Base-by-base conservation (phyloP, 768 basidiomycete species). In the Termitomyces sp. region DNA sequence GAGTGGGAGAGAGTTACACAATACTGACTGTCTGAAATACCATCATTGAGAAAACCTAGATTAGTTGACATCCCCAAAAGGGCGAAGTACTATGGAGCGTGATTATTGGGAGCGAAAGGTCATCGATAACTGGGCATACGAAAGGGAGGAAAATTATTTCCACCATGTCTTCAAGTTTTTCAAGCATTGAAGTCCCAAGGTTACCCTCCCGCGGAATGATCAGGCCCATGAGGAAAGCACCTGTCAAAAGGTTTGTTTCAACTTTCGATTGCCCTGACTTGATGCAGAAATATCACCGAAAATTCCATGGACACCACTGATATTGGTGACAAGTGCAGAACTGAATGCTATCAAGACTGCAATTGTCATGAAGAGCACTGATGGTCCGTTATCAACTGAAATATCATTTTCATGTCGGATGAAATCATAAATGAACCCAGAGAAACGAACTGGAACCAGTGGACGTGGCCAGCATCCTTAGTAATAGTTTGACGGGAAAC, bases 161-260 rank as follows among this genome's bases (percentile, higher is more conserved):
- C 3, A 96, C 91, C 83, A 96, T 87, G 74, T 98, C 96, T 74
- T 98, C 97, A 15, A 98, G 77, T 69, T 96, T 98, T 67, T 96
- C 92, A 0, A 91, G 92, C 20, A 98, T 76, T 0, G 87, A 79
- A 53, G 94, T 92, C 0, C 89, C 86, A 40, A 99, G 86, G 2
- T 89, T 89, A 3, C 92, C 92, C 67, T 95, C 89, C 31, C 93
- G 86, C 3, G 97, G 96, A 9, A 98, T 86, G 59, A 89, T 83
- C 48, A 91, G 69, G 1, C 90, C 95, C 2, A 85, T 84, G 11
- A 96, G 70, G 79, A 97, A 96, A 0, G 92, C 93, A 55, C 87
- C 87, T 88, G 60, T 12, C 29, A 51, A 43, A 20, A 9, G 34
- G 14, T 51, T 46, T 8, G 32, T 9, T 45, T 63, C 4, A 40